phyloP scores from a whole-genome alignment of 495 filamentous ascomycete genomes.

The Talaromyces borbonicus region DNA sequence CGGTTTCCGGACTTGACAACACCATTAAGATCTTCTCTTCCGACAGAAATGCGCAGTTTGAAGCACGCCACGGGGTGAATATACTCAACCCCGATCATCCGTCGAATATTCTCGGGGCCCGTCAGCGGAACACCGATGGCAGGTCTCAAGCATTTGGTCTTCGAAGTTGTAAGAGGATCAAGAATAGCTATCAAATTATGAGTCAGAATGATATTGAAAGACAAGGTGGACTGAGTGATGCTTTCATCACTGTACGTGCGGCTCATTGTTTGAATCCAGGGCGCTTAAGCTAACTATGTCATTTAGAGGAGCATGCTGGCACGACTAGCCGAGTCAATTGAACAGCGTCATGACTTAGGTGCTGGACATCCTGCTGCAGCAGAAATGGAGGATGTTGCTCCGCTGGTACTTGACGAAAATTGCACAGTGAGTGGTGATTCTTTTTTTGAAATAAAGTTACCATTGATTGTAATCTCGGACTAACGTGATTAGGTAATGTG shows the following conservation, averaged over 20 bases:
- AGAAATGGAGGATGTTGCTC: slow-evolving; percentile 9
- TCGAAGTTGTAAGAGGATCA: slow-evolving; percentile 47
- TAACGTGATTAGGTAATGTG: slow-evolving; percentile 10
- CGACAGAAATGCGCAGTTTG: slow-evolving; percentile 47
- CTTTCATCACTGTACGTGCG: slow-evolving; percentile 51
- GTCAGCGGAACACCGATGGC: slow-evolving; percentile 11
- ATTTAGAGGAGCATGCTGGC: slow-evolving; percentile 50
- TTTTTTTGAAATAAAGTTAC: neutral
- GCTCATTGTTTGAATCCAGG: slow-evolving; percentile 10
- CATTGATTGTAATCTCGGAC: neutral
- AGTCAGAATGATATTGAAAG: slow-evolving; percentile 55
- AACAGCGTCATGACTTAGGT: slow-evolving; percentile 21
- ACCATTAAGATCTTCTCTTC: slow-evolving; percentile 70
- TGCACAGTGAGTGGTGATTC: slow-evolving; percentile 13
- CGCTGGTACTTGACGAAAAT: slow-evolving; percentile 23
- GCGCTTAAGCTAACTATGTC: slow-evolving; percentile 14
- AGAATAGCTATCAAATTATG: slow-evolving; percentile 53
- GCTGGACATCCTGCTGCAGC: slow-evolving; percentile 9
- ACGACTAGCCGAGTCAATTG: slow-evolving; percentile 39
- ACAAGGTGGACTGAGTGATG: slow-evolving; percentile 50
- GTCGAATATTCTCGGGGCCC: slow-evolving; percentile 18
- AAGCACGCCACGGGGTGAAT: slow-evolving; percentile 46
- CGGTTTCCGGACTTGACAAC: slow-evolving; percentile 62
- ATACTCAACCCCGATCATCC: slow-evolving; percentile 36
- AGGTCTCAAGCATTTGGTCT: slow-evolving; percentile 29